Conservation (phyloP, 768 basidiomycete species). For the Xerocomus brunneocitrinus region DNA sequence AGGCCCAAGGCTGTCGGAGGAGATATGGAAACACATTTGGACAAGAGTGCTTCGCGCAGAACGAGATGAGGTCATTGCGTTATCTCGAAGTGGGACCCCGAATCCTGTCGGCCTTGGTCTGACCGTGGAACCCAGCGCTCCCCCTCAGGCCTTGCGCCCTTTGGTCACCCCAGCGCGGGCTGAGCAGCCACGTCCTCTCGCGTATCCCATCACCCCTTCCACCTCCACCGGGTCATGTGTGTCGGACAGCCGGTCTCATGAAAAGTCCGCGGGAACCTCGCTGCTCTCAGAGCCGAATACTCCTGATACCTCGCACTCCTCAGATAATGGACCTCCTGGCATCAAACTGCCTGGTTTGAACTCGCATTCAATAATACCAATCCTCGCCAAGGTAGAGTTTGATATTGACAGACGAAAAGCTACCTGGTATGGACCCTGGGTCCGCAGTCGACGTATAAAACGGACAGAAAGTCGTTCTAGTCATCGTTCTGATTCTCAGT, state of each 20-base stretch:
- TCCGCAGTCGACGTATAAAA: constrained; percentile 58
- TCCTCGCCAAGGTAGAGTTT: constrained; percentile 93
- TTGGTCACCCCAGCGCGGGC: constrained; percentile 42
- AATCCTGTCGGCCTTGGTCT: constrained; percentile 44
- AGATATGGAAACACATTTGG: constrained; percentile 89
- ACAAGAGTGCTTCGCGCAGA: constrained; percentile 62
- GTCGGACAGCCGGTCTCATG: constrained; percentile 44
- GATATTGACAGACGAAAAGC: constrained; percentile 82
- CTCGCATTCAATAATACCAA: constrained; percentile 65
- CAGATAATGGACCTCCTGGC: constrained; percentile 39
- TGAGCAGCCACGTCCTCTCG: constrained; percentile 36
- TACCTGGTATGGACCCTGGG: constrained; percentile 84
- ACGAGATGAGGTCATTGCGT: constrained; percentile 37
- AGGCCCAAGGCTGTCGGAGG: constrained; percentile 82
- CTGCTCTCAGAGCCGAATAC: constrained; percentile 46
- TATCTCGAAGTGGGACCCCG: constrained; percentile 34
- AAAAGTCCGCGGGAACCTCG: constrained; percentile 48
- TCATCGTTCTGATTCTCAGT: constrained; percentile 20
- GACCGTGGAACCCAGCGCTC: constrained; percentile 32
- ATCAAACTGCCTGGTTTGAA: constrained; percentile 64
- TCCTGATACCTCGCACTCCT: constrained; percentile 47
- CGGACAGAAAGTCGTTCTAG: constrained; percentile 43
- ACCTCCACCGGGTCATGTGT: constrained; percentile 49
- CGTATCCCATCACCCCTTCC: constrained; percentile 35
- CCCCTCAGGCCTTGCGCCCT: constrained; percentile 38